Evolutionary conservation across 805 yeast species (phyloP), one percentile per base, ranked within the genome.

Genomic region (Tetrapisispora phaffii): DNA sequence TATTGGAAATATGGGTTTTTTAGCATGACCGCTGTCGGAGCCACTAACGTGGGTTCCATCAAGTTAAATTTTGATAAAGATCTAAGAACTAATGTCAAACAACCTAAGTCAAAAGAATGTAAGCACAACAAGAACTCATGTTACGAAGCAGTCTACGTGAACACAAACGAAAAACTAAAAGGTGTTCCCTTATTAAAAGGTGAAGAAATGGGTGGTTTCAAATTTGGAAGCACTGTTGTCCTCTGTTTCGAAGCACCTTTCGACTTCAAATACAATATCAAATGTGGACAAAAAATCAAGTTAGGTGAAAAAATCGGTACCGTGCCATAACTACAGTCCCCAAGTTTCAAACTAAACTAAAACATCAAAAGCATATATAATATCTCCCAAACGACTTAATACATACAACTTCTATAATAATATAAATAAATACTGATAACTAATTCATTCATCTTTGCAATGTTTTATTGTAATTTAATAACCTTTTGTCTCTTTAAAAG

Each of bases 21-120:
- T 69, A 82, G 94, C 52, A 93, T 93, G 99, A 90, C 96, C 0
- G 96, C 98, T 0, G 98, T 93, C 12, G 99, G 99, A n/a, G 99
- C 99, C 21, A 93, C 98, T 3, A 93, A 93, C 66, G 99, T 93
- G 29, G 99, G 99, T 9, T 83, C 94, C 56, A 93, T 93, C 52
- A 81, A 84, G 48, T 75, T 93, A 53, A 87, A 89, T 60, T 93
- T 93, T 58, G 99, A 93, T 65, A 82, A 83, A 66, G 89, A 86
- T 57, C 75, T 93, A 58, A 76, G 82, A 35, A 93, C 99, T 15
- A 93, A 93, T 62, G 81, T 79, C 28, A 72, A 74, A 37, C 84
- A 85, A 55, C 79, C 84, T 50, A 82, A 84, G 50, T 82, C 94
- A 0, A 16, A 24, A 26, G n/a, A 38, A 38, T 28, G 33, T 12